phyloP scores from a whole-genome alignment of 2,329 filamentous ascomycete genomes.

The Sclerotinia subarctica region DNA sequence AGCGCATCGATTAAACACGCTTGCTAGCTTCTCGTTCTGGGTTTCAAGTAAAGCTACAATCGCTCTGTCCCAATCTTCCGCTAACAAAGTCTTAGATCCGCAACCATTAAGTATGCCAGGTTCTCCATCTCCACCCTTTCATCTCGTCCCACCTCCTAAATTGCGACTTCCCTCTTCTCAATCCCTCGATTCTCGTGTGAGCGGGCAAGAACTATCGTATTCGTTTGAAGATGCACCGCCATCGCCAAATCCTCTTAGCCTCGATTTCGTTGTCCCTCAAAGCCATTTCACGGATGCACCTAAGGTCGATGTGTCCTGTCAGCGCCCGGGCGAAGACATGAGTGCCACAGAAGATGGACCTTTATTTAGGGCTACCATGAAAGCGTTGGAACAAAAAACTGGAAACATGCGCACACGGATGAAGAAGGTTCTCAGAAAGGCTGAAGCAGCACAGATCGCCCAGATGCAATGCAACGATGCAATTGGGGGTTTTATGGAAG shows the following conservation, averaged over 20 bases:
- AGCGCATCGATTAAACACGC: slow-evolving; percentile 80
- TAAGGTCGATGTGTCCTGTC: slow-evolving; percentile 84
- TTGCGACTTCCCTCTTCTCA: slow-evolving; percentile 82
- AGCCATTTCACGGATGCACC: slow-evolving; percentile 44
- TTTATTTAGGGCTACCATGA: slow-evolving; percentile 93
- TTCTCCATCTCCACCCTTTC: slow-evolving; percentile 69
- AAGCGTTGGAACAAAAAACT: slow-evolving; percentile 92
- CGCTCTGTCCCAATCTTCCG: slow-evolving; percentile 21
- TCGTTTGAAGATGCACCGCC: slow-evolving; percentile 51
- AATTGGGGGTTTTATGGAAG: slow-evolving; percentile 76
- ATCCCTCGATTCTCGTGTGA: slow-evolving; percentile 79
- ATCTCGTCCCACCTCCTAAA: slow-evolving; percentile 69
- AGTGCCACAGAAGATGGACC: slow-evolving; percentile 87
- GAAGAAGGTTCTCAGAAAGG: slow-evolving; percentile 92
- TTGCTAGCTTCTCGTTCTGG: slow-evolving; percentile 94
- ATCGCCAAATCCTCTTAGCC: slow-evolving; percentile 48
- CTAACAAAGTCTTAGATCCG: slow-evolving; percentile 29
- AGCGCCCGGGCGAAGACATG: slow-evolving; percentile 81
- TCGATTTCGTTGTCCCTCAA: slow-evolving; percentile 38
- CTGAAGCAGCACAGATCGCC: slow-evolving; percentile 80
- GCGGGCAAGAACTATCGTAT: slow-evolving; percentile 57
- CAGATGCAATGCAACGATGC: slow-evolving; percentile 85
- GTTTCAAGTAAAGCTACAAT: slow-evolving; percentile 64
- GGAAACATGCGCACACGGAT: slow-evolving; percentile 90
- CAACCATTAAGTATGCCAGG: slow-evolving; percentile 54